A percentile compares a stretch with the other conserved stretches of the same genome.
Evolutionary conservation across 2,329 filamentous ascomycete species (phyloP).

Genomic region (Pestalotiopsis sp.): DNA sequence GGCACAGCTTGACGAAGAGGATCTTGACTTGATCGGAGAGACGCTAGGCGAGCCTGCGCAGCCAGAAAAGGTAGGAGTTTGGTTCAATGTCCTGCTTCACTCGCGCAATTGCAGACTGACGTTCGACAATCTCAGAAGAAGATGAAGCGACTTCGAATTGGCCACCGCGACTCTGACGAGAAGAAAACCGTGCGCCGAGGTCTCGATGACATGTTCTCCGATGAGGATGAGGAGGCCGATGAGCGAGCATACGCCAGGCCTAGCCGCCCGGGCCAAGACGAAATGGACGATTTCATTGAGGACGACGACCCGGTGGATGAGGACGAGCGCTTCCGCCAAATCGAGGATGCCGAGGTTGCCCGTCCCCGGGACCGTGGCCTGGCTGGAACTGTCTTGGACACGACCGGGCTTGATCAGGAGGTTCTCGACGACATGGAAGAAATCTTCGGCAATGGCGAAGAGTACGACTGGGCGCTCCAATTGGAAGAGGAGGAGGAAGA

Average conservation of each 20-base stretch:
- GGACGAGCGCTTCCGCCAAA: constrained; percentile 71
- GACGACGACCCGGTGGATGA: constrained; percentile 92
- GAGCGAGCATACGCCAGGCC: constrained; percentile 54
- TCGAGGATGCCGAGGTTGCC: constrained; percentile 87
- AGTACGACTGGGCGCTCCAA: constrained; percentile 93
- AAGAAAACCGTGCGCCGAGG: constrained; percentile 67
- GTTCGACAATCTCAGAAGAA: constrained; percentile 64
- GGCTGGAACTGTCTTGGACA: constrained; percentile 72
- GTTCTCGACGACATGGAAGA: constrained; percentile 94
- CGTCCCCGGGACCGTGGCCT: constrained; percentile 74
- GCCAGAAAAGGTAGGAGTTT: constrained; percentile 64
- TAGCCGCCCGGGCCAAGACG: constrained; percentile 68
- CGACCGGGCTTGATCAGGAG: constrained; percentile 85
- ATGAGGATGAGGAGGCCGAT: constrained; percentile 80
- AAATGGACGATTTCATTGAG: constrained; percentile 96
- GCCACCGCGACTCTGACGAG: constrained; percentile 76
- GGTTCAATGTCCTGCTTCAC: neutral
- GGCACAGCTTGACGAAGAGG: constrained; percentile 91
- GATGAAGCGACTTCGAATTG: constrained; percentile 95
- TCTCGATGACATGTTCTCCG: constrained; percentile 91
- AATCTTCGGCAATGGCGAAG: constrained; percentile 93
- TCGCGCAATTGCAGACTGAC: neutral
- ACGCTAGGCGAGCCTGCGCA: constrained; percentile 70
- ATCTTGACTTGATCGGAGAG: constrained; percentile 92
- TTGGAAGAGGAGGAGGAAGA: constrained; percentile 86